These are phyloP conservation scores for Silene coronaria DNA, from an alignment of 179 eudicot species.

Conservation along the genomic window DNA sequence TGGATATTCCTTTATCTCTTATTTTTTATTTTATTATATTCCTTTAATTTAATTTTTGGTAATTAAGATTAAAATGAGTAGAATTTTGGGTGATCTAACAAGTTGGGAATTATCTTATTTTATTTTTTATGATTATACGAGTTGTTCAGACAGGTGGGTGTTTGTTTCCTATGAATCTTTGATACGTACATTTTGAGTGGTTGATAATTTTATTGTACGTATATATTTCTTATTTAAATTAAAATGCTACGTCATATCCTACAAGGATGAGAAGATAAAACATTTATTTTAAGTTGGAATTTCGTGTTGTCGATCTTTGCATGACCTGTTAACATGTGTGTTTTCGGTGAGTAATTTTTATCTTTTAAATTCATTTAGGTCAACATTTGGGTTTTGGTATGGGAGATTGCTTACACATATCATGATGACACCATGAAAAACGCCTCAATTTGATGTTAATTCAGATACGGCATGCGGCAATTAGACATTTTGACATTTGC, in stretches of 20 bases:
- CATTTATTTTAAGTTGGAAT: neutral
- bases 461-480: slow-evolving; percentile 11
- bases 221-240: neutral
- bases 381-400: neutral
- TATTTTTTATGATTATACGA: neutral
- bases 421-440: slow-evolving; percentile 10
- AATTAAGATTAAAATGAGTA: neutral
- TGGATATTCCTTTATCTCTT: neutral
- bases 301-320: neutral
- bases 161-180: slow-evolving; percentile 9
- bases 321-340: neutral
- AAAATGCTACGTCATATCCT: slow-evolving; percentile 16
- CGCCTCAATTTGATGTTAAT: neutral
- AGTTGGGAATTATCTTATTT: neutral
- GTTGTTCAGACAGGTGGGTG: slow-evolving; percentile 14
- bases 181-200: slow-evolving; percentile 12
- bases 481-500: neutral
- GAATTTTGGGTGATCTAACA: neutral
- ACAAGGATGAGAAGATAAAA: slow-evolving; percentile 19
- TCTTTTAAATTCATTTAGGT: neutral
- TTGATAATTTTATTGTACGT: neutral
- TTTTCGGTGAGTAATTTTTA: neutral
- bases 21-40: too few relatives aligned
- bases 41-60: neutral
- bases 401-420: neutral